These are phyloP conservation scores for Hypericum androsaemum DNA, from an alignment of 345 rosid genomes.

Conservation along the genomic window DNA sequence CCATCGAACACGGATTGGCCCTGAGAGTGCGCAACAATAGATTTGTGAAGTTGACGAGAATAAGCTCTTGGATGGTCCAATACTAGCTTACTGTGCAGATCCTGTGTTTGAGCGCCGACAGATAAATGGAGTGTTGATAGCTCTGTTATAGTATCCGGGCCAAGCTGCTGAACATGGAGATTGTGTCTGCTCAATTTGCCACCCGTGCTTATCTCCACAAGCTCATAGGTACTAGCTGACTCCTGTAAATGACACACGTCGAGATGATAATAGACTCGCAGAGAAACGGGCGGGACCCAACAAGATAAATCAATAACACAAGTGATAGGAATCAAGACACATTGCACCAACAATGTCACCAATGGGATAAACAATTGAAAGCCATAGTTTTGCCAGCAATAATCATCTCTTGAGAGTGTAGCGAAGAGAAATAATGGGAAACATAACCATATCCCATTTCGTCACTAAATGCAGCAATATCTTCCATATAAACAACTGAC, in stretches of 20 bases:
- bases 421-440: no score
- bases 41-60: conserved; percentile 81
- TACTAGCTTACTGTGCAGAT: conserved; percentile 70
- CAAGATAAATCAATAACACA: no score
- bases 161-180: conserved; percentile 77
- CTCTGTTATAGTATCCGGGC: conserved; percentile 79
- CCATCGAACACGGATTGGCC: conserved; percentile 97
- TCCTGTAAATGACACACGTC: conserved; percentile 32
- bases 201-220: conserved; percentile 85
- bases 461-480: no score
- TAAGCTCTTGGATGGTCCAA: conserved; percentile 84
- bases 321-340: no score
- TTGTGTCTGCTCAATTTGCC: conserved; percentile 91
- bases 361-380: no score
- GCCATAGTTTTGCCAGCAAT: no score
- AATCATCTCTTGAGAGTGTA: no score
- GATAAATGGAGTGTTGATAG: conserved; percentile 72
- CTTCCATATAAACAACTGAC: no score
- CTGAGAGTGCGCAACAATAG: conserved; percentile 78
- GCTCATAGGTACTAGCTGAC: conserved; percentile 61
- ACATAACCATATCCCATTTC: no score
- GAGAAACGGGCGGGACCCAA: no score
- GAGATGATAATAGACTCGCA: not conserved
- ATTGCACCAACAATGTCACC: no score
- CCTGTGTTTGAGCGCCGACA: conserved; percentile 66